Conservation (phyloP, 441 rosid species). For the Gossypium trilobum region DNA sequence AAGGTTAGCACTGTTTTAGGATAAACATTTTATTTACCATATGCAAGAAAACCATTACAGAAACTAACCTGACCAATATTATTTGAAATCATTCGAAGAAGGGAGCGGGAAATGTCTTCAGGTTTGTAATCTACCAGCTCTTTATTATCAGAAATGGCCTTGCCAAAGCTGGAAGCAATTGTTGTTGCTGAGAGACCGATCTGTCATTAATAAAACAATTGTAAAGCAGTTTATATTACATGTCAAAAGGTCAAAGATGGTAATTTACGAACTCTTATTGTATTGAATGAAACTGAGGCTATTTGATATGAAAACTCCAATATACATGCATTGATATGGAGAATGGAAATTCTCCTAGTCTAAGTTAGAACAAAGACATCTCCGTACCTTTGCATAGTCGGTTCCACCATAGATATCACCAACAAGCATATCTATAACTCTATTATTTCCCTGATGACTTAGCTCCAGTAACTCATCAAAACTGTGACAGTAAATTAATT, state of each 20-base stretch:
- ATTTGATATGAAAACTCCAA: neutral
- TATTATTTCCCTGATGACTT: constrained; percentile 69
- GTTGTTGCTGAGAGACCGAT: constrained; percentile 71
- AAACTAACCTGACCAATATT: constrained; percentile 67
- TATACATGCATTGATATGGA: neutral
- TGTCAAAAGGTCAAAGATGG: constrained; percentile 4
- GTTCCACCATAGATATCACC: constrained; percentile 82
- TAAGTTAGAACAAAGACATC: neutral
- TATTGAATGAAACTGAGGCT: neutral
- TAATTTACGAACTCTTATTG: neutral
- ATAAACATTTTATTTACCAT: neutral
- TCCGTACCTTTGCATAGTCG: constrained; percentile 59
- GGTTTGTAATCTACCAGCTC: constrained; percentile 65
- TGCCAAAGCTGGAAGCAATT: constrained; percentile 82
- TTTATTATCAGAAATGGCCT: constrained; percentile 59
- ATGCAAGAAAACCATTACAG: constrained; percentile 1
- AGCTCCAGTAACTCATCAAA: constrained; percentile 74
- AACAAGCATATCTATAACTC: constrained; percentile 80
- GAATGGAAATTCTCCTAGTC: neutral
- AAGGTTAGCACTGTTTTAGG: neutral
- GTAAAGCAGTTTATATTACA: neutral
- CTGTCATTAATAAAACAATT: constrained; percentile 26
- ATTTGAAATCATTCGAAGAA: constrained; percentile 73
- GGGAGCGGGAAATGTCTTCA: constrained; percentile 62
- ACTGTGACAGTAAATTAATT: constrained; percentile 29